Evolutionary conservation across 495 filamentous ascomycete species (phyloP), one percentile per base, ranked within the genome.

Genomic region (Aspergillus baeticus): DNA sequence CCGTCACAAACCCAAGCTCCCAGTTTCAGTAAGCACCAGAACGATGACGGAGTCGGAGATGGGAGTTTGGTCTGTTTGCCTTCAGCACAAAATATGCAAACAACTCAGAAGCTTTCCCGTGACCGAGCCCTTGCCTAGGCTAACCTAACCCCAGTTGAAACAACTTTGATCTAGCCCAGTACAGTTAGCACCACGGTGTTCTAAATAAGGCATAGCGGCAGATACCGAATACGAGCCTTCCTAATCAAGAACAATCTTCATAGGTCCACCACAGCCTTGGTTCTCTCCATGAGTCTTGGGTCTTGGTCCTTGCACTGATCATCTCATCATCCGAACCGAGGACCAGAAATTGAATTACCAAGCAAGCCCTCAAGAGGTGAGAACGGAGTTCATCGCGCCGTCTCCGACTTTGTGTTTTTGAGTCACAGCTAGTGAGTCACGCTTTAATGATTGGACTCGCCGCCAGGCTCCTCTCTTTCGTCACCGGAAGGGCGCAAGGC

Each of bases 161-260:
- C 26, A n/a, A n/a, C 26, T 8, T 29, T 29, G 26, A 29, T 3
- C 26, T 29, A 29, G 26, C 26, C 26, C 3, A 29, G 4, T 29
- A 29, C 26, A 29, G 26, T 8, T 29, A 29, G 26, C 26, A 29
- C 26, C 26, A 8, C 26, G 26, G 18, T n/a, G 4, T 34, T 49
- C 45, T 36, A 49, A 36, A 49, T 34, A 34, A 11, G 45, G 45
- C 14, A 49, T 49, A 34, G 45, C 36, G 48, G 48, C 13, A 51
- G 36, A 36, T 51, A 22, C 48, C 48, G 48, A 51, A 51, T 51
- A 51, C 48, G 48, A 51, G 48, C 6, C 18, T 23, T 51, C 48
- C 35, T 13, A 21, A 29, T 29, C 26, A 29, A 8, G 26, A 29
- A 29, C 26, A 29, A 8, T 4, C 26, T 29, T 29, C 8, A 29